These are phyloP conservation scores for Lyophyllum decastes DNA, from an alignment of 768 basidiomycete genomes.

Conservation along the genomic window DNA sequence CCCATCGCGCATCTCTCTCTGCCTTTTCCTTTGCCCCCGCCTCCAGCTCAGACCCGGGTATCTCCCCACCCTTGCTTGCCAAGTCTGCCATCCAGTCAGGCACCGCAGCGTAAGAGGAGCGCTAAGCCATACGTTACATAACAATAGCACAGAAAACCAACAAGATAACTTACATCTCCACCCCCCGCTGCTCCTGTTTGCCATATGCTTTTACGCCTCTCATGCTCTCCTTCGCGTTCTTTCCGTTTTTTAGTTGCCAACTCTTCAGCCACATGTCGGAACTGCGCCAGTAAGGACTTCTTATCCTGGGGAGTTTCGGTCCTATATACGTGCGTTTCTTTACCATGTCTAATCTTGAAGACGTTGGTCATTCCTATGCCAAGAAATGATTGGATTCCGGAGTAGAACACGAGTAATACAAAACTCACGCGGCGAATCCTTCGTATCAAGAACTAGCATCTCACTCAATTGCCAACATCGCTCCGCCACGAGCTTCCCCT, in stretches of 20 bases:
- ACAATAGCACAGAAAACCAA: not conserved
- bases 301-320: constrained; percentile 84
- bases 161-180: constrained; percentile 33
- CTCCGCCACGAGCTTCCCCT: constrained; percentile 89
- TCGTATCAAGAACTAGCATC: constrained; percentile 93
- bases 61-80: constrained; percentile 53
- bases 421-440: constrained; percentile 84
- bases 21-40: constrained; percentile 67
- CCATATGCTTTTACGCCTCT: constrained; percentile 81
- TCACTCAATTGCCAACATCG: constrained; percentile 92
- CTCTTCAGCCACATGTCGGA: constrained; percentile 93
- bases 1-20: constrained; percentile 84
- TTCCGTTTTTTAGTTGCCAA: constrained; percentile 85
- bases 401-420: not conserved
- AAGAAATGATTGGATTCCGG: not conserved
- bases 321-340: constrained; percentile 93
- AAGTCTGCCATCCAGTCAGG: constrained; percentile 82
- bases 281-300: constrained; percentile 79
- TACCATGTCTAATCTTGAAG: constrained; percentile 91
- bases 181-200: constrained; percentile 36
- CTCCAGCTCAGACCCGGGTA: constrained; percentile 37
- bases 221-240: constrained; percentile 92
- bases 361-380: constrained; percentile 84
- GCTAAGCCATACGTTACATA: constrained; percentile 7
- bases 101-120: constrained; percentile 48